Evolutionary conservation across 192 early-diverging fungal species (phyloP), one percentile per base, ranked within the genome.

Genomic region (Helicostylum pulchrum): DNA sequence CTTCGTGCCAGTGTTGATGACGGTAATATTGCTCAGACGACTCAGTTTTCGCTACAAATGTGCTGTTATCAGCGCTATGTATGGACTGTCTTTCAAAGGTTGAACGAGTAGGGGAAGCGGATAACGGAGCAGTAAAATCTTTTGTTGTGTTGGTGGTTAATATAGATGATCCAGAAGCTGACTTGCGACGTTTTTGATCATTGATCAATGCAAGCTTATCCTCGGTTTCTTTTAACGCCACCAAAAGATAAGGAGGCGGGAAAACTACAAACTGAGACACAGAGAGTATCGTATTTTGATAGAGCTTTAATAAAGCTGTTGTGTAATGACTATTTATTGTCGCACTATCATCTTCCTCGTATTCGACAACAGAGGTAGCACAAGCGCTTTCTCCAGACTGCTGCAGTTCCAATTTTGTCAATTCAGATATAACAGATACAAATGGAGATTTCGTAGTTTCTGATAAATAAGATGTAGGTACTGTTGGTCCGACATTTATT

Each of bases 221-320:
- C 39, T 88, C 91, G 20, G 83, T 83, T 14, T 84, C 76, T 23
- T 79, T 83, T 78, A 90, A 80, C 20, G 76, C 66, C 14, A 77
- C 72, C 44, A 99, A 77, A 14, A 94, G 75, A 69, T 92, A 94
- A 0, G 96, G 96, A 4, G 88, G 86, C 11, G 92, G 88, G 64
- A 95, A 94, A 36, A 72, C 72, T 21, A 99, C 93, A 72, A 85
- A 86, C 2, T 94, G 94, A 0, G 95, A 96, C 3, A 87, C 93
- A 1, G 95, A 97, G 10, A 99, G 77, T 43, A 92, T 87, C 0
- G 85, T 85, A n/a, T 78, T 70, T 66, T 89, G 78, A 70, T 84
- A 91, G 15, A 84, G 76, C 8, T 76, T 75, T 51, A 91, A 77
- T 36, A 78, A 20, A n/a, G 43, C 51, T 10, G 34, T 20, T 39